Conservation (phyloP, 2,329 filamentous ascomycete genomes). For the Trichoderma polysporum region DNA sequence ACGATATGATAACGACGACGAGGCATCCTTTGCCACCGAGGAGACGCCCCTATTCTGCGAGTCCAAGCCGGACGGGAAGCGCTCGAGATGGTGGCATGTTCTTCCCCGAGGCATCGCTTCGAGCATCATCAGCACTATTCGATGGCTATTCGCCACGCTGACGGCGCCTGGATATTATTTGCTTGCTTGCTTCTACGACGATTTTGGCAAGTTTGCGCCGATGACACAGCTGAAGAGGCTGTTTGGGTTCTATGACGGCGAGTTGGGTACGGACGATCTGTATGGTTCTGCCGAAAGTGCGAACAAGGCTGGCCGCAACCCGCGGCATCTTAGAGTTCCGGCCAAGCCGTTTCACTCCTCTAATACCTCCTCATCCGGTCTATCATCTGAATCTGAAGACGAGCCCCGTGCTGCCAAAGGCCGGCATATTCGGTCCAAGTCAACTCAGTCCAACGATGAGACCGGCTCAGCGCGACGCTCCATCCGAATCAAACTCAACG, state of each 20-base stretch:
- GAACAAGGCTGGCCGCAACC: conserved; percentile 21
- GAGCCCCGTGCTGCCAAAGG: conserved; percentile 32
- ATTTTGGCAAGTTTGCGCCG: conserved; percentile 76
- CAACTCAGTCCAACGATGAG: conserved; percentile 60
- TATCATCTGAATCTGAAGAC: conserved; percentile 73
- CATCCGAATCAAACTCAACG: conserved; percentile 87
- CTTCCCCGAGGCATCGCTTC: conserved; percentile 69
- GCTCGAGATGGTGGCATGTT: conserved; percentile 51
- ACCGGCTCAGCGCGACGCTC: conserved; percentile 67
- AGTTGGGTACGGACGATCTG: conserved; percentile 41
- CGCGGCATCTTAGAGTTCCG: conserved; percentile 32
- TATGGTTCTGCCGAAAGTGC: conserved; percentile 29
- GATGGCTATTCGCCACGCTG: conserved; percentile 75
- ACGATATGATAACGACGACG: conserved; percentile 41
- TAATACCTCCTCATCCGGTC: conserved; percentile 58
- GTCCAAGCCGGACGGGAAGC: conserved; percentile 37
- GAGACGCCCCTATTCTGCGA: conserved; percentile 60
- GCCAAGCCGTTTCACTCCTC: conserved; percentile 32
- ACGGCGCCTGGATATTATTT: conserved; percentile 79
- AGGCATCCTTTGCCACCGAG: conserved; percentile 49
- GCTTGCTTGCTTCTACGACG: conserved; percentile 79
- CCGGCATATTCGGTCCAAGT: conserved; percentile 64
- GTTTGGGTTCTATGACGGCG: conserved; percentile 47
- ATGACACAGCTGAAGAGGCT: conserved; percentile 69
- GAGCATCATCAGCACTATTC: conserved; percentile 71